phyloP scores from a whole-genome alignment of 2,329 filamentous ascomycete genomes.

The Fusarium armeniacum region DNA sequence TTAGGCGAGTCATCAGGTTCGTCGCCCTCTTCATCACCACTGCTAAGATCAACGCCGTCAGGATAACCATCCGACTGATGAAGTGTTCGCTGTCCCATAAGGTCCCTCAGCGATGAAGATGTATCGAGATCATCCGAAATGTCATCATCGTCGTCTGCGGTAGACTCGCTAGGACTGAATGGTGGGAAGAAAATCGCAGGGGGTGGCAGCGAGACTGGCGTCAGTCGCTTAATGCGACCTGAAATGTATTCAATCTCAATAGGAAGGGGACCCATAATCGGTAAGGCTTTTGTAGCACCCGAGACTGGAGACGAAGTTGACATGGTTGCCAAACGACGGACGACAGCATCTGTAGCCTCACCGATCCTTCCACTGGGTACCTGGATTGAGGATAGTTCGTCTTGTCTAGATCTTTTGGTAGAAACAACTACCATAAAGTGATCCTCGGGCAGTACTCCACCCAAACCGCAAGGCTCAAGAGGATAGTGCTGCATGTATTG shows the following conservation, averaged over 20 bases:
- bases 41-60: slow-evolving; percentile 58
- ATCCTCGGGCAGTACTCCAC: slow-evolving; percentile 72
- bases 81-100: slow-evolving; percentile 55
- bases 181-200: slow-evolving; percentile 66
- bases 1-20: slow-evolving; percentile 56
- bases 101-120: slow-evolving; percentile 49
- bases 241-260: slow-evolving; percentile 64
- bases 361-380: slow-evolving; percentile 39
- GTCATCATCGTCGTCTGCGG: slow-evolving; percentile 51
- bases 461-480: slow-evolving; percentile 71
- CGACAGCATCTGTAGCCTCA: slow-evolving; percentile 58
- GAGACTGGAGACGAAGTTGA: slow-evolving; percentile 56
- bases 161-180: slow-evolving; percentile 60
- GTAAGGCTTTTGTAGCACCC: slow-evolving; percentile 2
- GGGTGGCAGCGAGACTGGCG: slow-evolving; percentile 65
- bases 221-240: slow-evolving; percentile 59
- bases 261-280: background rate
- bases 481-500: slow-evolving; percentile 57
- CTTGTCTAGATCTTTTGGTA: slow-evolving; percentile 60
- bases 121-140: slow-evolving; percentile 51
- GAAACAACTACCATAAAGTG: slow-evolving; percentile 71
- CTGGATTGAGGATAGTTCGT: slow-evolving; percentile 14
- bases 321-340: slow-evolving; percentile 59
- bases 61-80: slow-evolving; percentile 60
- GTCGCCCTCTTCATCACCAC: slow-evolving; percentile 59